These are phyloP conservation scores for Thermothelomyces thermophilus DNA, from an alignment of 2,329 filamentous ascomycete genomes.

Conservation along the genomic window DNA sequence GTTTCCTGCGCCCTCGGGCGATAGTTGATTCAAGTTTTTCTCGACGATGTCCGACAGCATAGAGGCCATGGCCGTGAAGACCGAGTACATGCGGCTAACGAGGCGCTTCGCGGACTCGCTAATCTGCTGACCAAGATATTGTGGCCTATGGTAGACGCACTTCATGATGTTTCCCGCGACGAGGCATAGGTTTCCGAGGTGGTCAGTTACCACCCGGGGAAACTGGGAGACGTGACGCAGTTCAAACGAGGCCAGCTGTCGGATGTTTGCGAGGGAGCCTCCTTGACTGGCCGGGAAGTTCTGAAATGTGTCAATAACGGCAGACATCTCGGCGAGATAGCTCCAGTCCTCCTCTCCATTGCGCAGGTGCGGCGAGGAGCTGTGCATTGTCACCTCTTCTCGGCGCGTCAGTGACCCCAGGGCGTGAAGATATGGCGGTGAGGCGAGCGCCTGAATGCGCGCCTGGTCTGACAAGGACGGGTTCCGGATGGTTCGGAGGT, in stretches of 20 bases:
- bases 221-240: constrained; percentile 36
- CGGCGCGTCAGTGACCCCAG: constrained; percentile 34
- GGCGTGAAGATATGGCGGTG: constrained; percentile 40
- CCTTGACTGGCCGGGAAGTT: constrained; percentile 28
- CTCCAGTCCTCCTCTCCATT: constrained; percentile 22
- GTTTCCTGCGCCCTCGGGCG: constrained; percentile 36
- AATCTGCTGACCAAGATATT: constrained; percentile 8
- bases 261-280: constrained; percentile 39
- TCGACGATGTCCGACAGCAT: constrained; percentile 44
- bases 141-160: constrained; percentile 26
- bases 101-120: constrained; percentile 4
- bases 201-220: constrained; percentile 41
- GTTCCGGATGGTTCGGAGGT: constrained; percentile 34
- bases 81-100: constrained; percentile 28
- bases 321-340: constrained; percentile 30
- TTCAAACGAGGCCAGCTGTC: constrained; percentile 37
- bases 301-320: constrained; percentile 41
- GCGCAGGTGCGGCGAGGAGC: constrained; percentile 1
- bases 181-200: constrained; percentile 34
- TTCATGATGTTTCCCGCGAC: constrained; percentile 31
- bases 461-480: constrained; percentile 25
- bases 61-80: constrained; percentile 38
- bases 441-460: constrained; percentile 36
- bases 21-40: constrained; percentile 48
- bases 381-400: constrained; percentile 27